Evolutionary conservation across 306 rosid species (phyloP), one percentile per base, ranked within the genome.

Genomic region (Hippophae rhamnoides): DNA sequence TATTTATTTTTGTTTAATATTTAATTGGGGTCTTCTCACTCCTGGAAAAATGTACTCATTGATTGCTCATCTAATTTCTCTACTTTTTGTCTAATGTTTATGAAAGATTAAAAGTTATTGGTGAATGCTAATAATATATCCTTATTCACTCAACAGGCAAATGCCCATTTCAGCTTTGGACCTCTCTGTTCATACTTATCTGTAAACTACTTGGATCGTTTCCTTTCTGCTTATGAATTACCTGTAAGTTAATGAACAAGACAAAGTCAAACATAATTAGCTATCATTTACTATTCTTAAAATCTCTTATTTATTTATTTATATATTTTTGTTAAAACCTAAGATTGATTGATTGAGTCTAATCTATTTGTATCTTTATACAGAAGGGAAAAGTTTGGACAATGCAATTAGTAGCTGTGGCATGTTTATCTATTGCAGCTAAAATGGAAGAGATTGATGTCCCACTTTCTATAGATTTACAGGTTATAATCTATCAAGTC

Each of bases 351-450:
- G 46, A 56, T 58, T 41, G 51, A 42, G 11, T 62, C 10, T 47
- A 10, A 27, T 43, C 18, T 50, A 50, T 50, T 9, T 57, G 46
- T 64, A 44, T n/a, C 10, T 55, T 55, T 59, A 58, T 62, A 9
- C 63, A 72, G 94, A 80, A 84, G 72, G 81, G 84, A 44, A 84
- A 79, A 68, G 79, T 82, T 77, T 93, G 99, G 99, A 80, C 99
- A 58, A 80, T 86, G 90, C 99, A 93, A 70, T 74, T 93, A 78
- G 51, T 88, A 80, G 94, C 95, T 9, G 94, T 88, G 75, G 86
- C 97, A 1, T 88, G 99, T 56, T 55, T 93, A 71, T 86, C 97
- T 41, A 78, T 93, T 27, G 97, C 97, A 7, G 97, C 97, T 61
- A 93, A 93, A 79, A 41, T 86, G 66, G 99, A 93, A 41, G 99